These are phyloP conservation scores for Fusarium nodosum DNA, from an alignment of 2,329 filamentous ascomycete genomes.

Conservation along the genomic window DNA sequence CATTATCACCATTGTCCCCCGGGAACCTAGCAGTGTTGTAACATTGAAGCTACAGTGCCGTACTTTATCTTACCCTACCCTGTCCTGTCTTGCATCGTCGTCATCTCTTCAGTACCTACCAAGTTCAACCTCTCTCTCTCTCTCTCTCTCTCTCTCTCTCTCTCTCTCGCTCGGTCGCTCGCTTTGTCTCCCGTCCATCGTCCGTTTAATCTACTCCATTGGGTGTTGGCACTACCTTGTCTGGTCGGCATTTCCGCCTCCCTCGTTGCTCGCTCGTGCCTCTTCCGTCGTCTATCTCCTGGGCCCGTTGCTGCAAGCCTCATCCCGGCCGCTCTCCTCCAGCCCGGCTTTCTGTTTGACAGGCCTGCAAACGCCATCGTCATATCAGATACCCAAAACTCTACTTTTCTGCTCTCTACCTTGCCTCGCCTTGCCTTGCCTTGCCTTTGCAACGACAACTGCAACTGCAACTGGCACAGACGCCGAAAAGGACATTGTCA, in stretches of 20 bases:
- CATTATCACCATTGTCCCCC: slow-evolving; percentile 49
- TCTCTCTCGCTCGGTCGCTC: slow-evolving; percentile 36
- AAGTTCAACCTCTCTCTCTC: too few species aligned
- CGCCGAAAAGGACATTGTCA: slow-evolving; percentile 3
- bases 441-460: slow-evolving; percentile 31
- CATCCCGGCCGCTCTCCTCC: slow-evolving; percentile 39
- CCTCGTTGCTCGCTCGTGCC: slow-evolving; percentile 41
- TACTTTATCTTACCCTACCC: slow-evolving; percentile 22
- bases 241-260: slow-evolving; percentile 44
- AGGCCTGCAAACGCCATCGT: slow-evolving; percentile 42
- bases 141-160: too few species aligned
- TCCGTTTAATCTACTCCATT: slow-evolving; percentile 46
- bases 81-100: slow-evolving; percentile 7
- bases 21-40: slow-evolving; percentile 41
- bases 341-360: slow-evolving; percentile 41
- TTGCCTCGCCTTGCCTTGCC: slow-evolving; percentile 16
- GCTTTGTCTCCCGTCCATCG: slow-evolving; percentile 45
- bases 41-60: slow-evolving; percentile 42
- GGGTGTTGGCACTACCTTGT: slow-evolving; percentile 41
- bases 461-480: slow-evolving; percentile 24
- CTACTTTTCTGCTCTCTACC: slow-evolving; percentile 17
- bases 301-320: slow-evolving; percentile 42
- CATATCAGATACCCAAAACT: slow-evolving; percentile 27
- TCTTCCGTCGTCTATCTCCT: slow-evolving; percentile 46
- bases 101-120: slow-evolving; percentile 5